Conservation (phyloP, 352 stramenopile species). For the Halophytophthora polymorphica region DNA sequence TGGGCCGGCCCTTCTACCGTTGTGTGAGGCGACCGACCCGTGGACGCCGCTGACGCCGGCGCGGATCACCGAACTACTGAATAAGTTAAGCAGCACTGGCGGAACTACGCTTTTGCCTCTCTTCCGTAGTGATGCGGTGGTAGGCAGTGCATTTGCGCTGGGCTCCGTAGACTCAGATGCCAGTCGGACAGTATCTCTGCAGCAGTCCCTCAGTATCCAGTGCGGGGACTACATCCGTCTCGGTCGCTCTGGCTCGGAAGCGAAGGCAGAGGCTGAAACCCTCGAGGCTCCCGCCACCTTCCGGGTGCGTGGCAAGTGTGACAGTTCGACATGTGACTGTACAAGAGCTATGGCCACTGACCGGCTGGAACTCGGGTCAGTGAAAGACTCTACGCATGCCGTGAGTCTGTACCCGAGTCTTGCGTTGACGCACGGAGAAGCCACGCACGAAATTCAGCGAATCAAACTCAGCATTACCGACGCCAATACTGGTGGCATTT, state of each 20-base stretch:
- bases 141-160: conserved; percentile 41
- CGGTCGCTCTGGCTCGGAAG: conserved; percentile 27
- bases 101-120: conserved; percentile 47
- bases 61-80: conserved; percentile 23
- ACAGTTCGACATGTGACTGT: conserved; percentile 43
- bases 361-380: conserved; percentile 41
- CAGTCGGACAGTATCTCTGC: conserved; percentile 32
- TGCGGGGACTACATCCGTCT: conserved; percentile 74
- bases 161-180: conserved; percentile 18
- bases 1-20: conserved; percentile 60
- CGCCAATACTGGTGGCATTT: conserved; percentile 18
- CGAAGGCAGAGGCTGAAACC: conserved; percentile 8
- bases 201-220: conserved; percentile 31
- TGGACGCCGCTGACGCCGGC: conserved; percentile 42
- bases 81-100: conserved; percentile 24
- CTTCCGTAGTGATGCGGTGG: conserved; percentile 52
- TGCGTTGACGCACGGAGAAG: conserved; percentile 29
- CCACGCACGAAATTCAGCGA: conserved; percentile 70
- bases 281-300: conserved; percentile 36
- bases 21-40: conserved; percentile 47
- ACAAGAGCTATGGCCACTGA: conserved; percentile 12
- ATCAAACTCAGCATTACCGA: conserved; percentile 40
- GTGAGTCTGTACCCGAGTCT: conserved; percentile 45
- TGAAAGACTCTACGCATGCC: conserved; percentile 32
- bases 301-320: conserved; percentile 63